Evolutionary conservation across 257 asterid genomes (phyloP), one percentile per base, ranked within the genome.

Genomic region (Craterostigma plantagineum): DNA sequence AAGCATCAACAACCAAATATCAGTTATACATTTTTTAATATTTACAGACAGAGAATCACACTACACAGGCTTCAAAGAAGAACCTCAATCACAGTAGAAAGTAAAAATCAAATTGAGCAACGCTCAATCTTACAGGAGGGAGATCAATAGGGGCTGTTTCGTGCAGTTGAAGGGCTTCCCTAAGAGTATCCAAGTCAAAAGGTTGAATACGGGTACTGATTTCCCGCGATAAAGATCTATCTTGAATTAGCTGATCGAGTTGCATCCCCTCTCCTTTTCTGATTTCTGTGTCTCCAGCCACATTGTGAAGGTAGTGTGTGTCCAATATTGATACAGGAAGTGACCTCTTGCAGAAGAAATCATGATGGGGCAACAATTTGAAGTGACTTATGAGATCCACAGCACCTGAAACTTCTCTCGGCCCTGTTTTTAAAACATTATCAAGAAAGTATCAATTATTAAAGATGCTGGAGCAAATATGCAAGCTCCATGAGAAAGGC

Each of bases 251-350:
- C 68, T 76, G 77, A 46, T 62, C 63, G 61, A 76, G 52, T 55
- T 76, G 79, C 90, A 69, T 69, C 23, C 76, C 76, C 56, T 76
- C 77, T 16, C 83, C 90, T 60, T 72, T 72, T 60, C 75, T 62
- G 45, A 76, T 69, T 62, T 72, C 79, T 42, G 70, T 62, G 39
- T 76, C 83, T 51, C 83, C 90, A 43, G 69, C 83, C 63, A 77
- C 91, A 65, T 70, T 67, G 55, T 70, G 77, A 50, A 77, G 80
- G 57, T 77, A 77, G 55, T 73, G 80, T 27, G 91, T 59, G 54
- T 70, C 73, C 15, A 70, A 62, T 52, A 73, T 66, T 41, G 83
- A 64, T 34, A 58, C 23, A 0, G 77, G 91, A 58, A 73, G 83
- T 53, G 79, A 41, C 63, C 66, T 77, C 69, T 73, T 73, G 62